Conservation (phyloP, 345 rosid species). For the Dimocarpus longan region DNA sequence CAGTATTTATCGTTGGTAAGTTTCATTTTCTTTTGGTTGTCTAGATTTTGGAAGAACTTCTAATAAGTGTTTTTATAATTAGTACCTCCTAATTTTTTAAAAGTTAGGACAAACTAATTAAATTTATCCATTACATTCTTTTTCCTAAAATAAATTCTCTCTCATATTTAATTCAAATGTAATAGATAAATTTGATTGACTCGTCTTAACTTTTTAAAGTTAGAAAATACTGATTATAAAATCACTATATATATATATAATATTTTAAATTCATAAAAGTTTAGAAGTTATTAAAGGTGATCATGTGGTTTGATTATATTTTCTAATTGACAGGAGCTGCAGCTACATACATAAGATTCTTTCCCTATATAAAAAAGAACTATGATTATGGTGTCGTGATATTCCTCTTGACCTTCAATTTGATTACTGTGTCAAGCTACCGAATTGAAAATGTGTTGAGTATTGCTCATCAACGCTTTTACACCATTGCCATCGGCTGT, state of each 20-base stretch:
- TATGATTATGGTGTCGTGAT: conserved; percentile 89
- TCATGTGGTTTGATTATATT: neutral
- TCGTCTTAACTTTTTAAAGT: too few species aligned
- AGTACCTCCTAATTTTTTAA: too few species aligned
- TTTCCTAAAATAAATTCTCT: too few species aligned
- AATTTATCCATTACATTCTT: too few species aligned
- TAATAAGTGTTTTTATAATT: too few species aligned
- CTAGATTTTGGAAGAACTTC: too few species aligned
- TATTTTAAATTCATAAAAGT: neutral
- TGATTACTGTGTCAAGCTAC: conserved; percentile 84
- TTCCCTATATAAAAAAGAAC: conserved; percentile 82
- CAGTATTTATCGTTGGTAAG: conserved; percentile 75
- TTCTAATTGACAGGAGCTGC: conserved; percentile 52
- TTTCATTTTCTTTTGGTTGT: too few species aligned
- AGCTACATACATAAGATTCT: conserved; percentile 75
- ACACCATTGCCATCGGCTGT: conserved; percentile 75
- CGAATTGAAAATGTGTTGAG: conserved; percentile 57
- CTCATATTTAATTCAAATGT: too few species aligned
- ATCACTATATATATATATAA: too few species aligned
- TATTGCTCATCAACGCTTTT: conserved; percentile 67
- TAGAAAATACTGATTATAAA: too few species aligned
- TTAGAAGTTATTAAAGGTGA: neutral
- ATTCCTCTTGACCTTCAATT: conserved; percentile 79
- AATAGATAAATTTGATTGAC: too few species aligned
- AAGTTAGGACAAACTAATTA: too few species aligned